Base-by-base conservation (phyloP, 2,329 filamentous ascomycete species). In the Lachnellula willkommii region DNA sequence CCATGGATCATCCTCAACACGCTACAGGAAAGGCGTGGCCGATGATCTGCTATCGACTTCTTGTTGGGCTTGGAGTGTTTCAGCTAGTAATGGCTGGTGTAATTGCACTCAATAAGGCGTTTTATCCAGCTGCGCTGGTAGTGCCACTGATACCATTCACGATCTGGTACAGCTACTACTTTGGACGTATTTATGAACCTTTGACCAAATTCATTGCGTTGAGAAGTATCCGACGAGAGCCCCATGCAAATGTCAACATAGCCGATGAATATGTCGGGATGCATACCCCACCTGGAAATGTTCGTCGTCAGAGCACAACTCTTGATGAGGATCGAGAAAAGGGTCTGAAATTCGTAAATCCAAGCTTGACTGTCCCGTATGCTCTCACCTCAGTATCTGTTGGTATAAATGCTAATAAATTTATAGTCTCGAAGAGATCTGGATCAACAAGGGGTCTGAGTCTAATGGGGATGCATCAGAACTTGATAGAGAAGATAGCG, bases 1-100 rank as follows among this genome's bases (percentile, higher is more conserved):
- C 94, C 35, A 99, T 99, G 94, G 92, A 97, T 66, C 93, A 97
- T 70, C 89, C 90, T 15, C 90, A 95, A 68, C 91, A 96, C 69
- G 90, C 91, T 15, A 97, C 93, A 0, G 95, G 95, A 20, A 85
- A 88, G 59, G 91, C 92, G 4, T 99, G 94, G 94, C 87, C 89
- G 49, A 95, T 99, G 81, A 96, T 99, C 60, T 96, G 91, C 73
- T 90, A 94, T 68, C 89, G 94, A 37, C 81, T 96, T 57, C 83
- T 97, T 54, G 76, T 96, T 24, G 94, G 94, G 1, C 74, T 96
- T 9, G 74, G 95, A 2, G 83, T 97, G 43, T 96, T 96, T 68
- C 91, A 99, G 71, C 73, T 95, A 22, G 90, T 94, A 47, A 94
- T 96, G 80, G 87, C 90, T 22, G 93, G 93, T 3, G 86, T 93